phyloP scores from a whole-genome alignment of 1,139 yeast species.

The Scheffersomyces insectosa region DNA sequence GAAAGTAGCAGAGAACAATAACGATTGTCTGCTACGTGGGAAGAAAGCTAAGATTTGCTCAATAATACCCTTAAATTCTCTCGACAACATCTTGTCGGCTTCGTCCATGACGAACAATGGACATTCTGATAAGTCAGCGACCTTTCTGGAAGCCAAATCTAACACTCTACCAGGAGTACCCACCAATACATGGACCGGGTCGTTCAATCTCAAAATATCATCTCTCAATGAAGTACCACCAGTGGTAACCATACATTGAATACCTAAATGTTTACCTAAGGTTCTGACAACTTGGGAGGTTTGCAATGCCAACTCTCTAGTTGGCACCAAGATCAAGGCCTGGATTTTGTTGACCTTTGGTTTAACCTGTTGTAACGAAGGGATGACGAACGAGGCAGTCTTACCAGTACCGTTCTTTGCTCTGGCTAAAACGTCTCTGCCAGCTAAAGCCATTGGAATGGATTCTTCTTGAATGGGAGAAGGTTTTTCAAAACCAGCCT shows the following conservation, averaged over 20 bases:
- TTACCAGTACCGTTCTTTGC: slow-evolving; percentile 99
- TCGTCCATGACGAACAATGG: slow-evolving; percentile 96
- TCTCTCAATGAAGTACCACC: slow-evolving; percentile 97
- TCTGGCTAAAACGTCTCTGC: slow-evolving; percentile 94
- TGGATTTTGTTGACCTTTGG: slow-evolving; percentile 86
- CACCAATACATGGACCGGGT: slow-evolving; percentile 86
- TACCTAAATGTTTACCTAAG: slow-evolving; percentile 90
- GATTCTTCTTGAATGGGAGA: slow-evolving; percentile 98
- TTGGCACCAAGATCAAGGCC: slow-evolving; percentile 86
- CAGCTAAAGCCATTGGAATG: slow-evolving; percentile 92
- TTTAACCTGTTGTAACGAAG: slow-evolving; percentile 79
- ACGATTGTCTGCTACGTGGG: slow-evolving; percentile 79
- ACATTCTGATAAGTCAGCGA: slow-evolving; percentile 87
- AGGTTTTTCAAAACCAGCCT: slow-evolving; percentile 98
- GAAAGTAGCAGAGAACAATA: slow-evolving; percentile 93
- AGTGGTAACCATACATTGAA: slow-evolving; percentile 96
- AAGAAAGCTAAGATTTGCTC: slow-evolving; percentile 84
- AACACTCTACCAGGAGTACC: slow-evolving; percentile 97
- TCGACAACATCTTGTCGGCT: slow-evolving; percentile 94
- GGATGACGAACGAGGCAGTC: slow-evolving; percentile 94
- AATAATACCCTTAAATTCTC: slow-evolving; percentile 85
- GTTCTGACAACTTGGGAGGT: slow-evolving; percentile 97
- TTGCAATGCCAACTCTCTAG: slow-evolving; percentile 94
- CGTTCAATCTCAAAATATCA: slow-evolving; percentile 89
- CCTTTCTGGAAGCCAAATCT: slow-evolving; percentile 85